Evolutionary conservation across 1,139 yeast genomes (phyloP).

Genomic region (Zygosaccharomyces sapae): DNA sequence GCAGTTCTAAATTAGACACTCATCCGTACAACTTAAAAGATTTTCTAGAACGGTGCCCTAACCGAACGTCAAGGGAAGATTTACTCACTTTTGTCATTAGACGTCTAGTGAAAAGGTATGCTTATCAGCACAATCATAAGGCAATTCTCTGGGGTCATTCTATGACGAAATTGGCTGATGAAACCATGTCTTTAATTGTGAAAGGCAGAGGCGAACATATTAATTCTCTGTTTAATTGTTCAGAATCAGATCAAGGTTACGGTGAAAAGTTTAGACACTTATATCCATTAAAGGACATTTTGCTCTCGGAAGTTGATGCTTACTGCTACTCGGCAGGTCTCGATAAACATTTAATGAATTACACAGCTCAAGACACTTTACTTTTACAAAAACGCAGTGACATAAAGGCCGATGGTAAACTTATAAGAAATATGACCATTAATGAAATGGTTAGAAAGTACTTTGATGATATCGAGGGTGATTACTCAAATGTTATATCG

Average conservation of each 20-base stretch:
- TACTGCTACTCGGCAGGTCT: slow-evolving; percentile 36
- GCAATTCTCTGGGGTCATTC: slow-evolving; percentile 70
- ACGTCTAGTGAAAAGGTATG: slow-evolving; percentile 48
- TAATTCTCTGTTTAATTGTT: slow-evolving; percentile 50
- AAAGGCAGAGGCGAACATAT: slow-evolving; percentile 82
- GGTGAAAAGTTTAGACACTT: slow-evolving; percentile 42
- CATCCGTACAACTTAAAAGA: slow-evolving; percentile 18
- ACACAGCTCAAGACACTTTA: slow-evolving; percentile 22
- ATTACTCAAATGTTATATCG: slow-evolving; percentile 86
- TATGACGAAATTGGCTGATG: slow-evolving; percentile 80
- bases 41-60: slow-evolving; percentile 38
- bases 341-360: slow-evolving; percentile 26
- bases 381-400: slow-evolving; percentile 15
- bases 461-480: slow-evolving; percentile 68
- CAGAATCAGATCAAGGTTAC: slow-evolving; percentile 34
- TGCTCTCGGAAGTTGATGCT: slow-evolving; percentile 59
- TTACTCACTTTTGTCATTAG: slow-evolving; percentile 47
- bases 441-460: slow-evolving; percentile 74
- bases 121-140: slow-evolving; percentile 45
- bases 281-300: slow-evolving; percentile 73
- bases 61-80: slow-evolving; percentile 61
- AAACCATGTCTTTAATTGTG: slow-evolving; percentile 73
- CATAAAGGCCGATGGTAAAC: slow-evolving; percentile 17
- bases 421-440: slow-evolving; percentile 68
- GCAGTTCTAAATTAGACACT: slow-evolving; percentile 3